Percentiles rank a stretch among this genome's conserved stretches.
Conservation (phyloP, 2,329 filamentous ascomycete genomes). For the Colletotrichum endophyticum region DNA sequence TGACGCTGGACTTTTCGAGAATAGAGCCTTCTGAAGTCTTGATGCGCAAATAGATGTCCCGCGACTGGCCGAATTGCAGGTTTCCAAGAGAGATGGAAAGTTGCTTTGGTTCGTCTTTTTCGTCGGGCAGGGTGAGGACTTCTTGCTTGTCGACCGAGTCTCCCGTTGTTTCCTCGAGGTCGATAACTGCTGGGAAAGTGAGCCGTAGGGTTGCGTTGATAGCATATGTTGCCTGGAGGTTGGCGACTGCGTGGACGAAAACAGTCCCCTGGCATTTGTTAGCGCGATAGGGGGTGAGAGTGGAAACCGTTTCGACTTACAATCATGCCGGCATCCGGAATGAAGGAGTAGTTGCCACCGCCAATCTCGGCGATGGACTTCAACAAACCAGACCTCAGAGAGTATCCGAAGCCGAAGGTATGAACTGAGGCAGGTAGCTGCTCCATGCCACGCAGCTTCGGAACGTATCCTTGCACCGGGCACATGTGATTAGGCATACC, state of each 20-base stretch:
- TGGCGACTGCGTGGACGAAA: slow-evolving; percentile 66
- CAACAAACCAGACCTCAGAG: slow-evolving; percentile 55
- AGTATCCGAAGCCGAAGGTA: slow-evolving; percentile 61
- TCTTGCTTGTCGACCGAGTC: slow-evolving; percentile 39
- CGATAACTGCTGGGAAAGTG: slow-evolving; percentile 37
- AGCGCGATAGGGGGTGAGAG: not conserved
- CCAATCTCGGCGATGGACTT: slow-evolving; percentile 65
- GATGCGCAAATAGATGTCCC: slow-evolving; percentile 57
- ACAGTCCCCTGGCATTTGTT: slow-evolving; percentile 52
- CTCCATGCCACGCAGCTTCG: slow-evolving; percentile 50
- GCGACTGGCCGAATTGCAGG: slow-evolving; percentile 65
- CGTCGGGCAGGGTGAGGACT: slow-evolving; percentile 22
- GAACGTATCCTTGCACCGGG: slow-evolving; percentile 57
- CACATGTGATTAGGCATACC: slow-evolving; percentile 60
- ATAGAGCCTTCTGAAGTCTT: slow-evolving; percentile 4
- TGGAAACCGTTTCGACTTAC: slow-evolving; percentile 26
- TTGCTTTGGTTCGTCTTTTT: not conserved
- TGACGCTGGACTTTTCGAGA: not conserved
- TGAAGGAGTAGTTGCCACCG: slow-evolving; percentile 64
- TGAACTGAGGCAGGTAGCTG: slow-evolving; percentile 49
- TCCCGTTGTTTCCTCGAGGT: slow-evolving; percentile 44
- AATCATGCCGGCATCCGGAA: slow-evolving; percentile 67
- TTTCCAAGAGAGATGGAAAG: slow-evolving; percentile 52
- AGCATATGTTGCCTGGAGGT: slow-evolving; percentile 64
- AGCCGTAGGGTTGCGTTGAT: slow-evolving; percentile 49